Base-by-base conservation (phyloP, 352 stramenopile species). In the Globisporangium echinulatum region DNA sequence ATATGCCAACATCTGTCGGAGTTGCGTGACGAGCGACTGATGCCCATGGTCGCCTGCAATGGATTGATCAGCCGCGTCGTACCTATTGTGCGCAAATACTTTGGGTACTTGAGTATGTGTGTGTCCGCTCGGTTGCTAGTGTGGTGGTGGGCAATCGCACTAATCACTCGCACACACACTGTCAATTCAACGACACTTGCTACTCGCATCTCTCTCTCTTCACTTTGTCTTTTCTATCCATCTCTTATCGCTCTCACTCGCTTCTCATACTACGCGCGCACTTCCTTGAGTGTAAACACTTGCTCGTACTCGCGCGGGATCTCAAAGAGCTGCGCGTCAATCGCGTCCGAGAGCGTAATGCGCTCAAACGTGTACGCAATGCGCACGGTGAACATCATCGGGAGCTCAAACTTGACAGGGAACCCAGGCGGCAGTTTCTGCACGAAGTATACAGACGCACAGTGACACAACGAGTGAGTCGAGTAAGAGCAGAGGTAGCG, bases 301-400 rank as follows among this genome's bases (percentile, higher is more conserved):
- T 81, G 72, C 7, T 70, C 56, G 56, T 86, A 91, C 38, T 64
- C 70, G 4, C 56, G 58, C 8, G 79, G 79, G 51, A 91, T 74
- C 36, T 81, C 66, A 58, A 91, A 91, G 14, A 88, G 68, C 4
- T 64, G 52, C 0, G 70, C 52, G 54, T 85, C 72, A 19, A 91
- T 70, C 19, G 79, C 62, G 11, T 72, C 57, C 14, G 82, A 66
- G 37, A 91, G 56, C 36, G 70, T 71, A 37, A 87, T 80, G 36
- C 80, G 88, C 55, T 88, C 77, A 62, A 93, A 93, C 51, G 81
- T 91, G 68, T 91, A 93, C 14, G 81, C 82, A n/a, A 80, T 76
- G 43, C 78, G 79, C 9, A 93, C 72, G 2, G 81, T 93, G 55
- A 91, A 87, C 70, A 90, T 82, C 77, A 91, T 90, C 7, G 83